Evolutionary conservation across 2,329 filamentous ascomycete species (phyloP).

Genomic region (Incumbomyces lentus): DNA sequence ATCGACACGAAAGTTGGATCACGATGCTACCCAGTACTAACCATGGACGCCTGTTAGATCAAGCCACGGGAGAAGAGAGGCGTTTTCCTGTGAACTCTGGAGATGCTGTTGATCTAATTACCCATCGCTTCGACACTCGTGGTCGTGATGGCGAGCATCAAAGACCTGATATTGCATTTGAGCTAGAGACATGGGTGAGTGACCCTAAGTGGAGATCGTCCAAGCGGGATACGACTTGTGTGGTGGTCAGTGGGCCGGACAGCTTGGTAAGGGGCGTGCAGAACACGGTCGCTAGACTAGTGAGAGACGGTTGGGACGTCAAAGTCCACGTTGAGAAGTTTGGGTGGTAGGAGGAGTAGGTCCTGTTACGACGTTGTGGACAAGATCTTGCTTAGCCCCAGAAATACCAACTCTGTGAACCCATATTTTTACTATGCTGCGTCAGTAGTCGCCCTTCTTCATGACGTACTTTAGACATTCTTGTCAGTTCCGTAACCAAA

Average conservation of each 20-base stretch:
- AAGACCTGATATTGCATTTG: constrained; percentile 17
- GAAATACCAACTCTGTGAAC: no score
- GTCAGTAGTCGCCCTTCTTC: no score
- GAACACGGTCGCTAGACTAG: constrained; percentile 45
- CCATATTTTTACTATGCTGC: no score
- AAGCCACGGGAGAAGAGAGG: neutral
- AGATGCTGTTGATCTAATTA: constrained; percentile 13
- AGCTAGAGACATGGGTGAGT: constrained; percentile 18
- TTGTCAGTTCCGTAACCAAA: no score
- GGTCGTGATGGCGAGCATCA: constrained; percentile 8
- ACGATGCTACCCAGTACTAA: constrained; percentile 11
- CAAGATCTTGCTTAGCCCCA: no score
- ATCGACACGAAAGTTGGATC: constrained; percentile 14
- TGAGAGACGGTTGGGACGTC: constrained; percentile 40
- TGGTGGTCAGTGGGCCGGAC: constrained; percentile 54
- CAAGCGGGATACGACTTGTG: constrained; percentile 31
- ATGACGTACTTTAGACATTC: no score
- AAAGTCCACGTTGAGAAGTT: constrained; percentile 55
- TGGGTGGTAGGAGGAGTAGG: constrained; percentile 44
- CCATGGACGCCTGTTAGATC: neutral
- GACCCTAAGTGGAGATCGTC: constrained; percentile 18
- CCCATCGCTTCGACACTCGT: constrained; percentile 16
- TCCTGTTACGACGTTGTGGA: no score
- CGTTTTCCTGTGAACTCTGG: neutral
- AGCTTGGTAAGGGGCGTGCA: constrained; percentile 50